These are phyloP conservation scores for Lantana camara DNA, from an alignment of 257 asterid genomes.

Conservation along the genomic window DNA sequence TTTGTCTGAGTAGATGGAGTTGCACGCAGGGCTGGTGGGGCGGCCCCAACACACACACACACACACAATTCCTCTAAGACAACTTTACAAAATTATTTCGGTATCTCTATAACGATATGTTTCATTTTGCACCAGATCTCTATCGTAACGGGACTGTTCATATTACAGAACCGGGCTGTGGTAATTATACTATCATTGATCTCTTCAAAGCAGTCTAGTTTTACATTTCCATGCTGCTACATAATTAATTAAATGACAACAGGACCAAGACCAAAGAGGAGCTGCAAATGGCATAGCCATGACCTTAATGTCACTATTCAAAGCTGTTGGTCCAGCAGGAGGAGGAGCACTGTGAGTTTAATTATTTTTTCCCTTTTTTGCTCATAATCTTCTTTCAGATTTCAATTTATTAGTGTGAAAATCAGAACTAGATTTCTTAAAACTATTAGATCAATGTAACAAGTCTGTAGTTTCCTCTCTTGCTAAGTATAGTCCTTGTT, in stretches of 20 bases:
- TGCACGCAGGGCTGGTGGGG: too few species aligned
- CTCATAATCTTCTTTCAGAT: neutral
- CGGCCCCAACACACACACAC: too few species aligned
- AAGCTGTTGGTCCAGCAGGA: constrained; percentile 76
- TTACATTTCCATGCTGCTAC: neutral
- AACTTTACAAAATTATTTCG: too few species aligned
- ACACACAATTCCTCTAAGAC: too few species aligned
- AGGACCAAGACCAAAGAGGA: constrained; percentile 87
- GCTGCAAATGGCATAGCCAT: constrained; percentile 88
- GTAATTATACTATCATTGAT: constrained; percentile 39
- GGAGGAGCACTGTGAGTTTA: constrained; percentile 74
- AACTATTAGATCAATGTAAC: neutral
- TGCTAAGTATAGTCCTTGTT: constrained; percentile 20
- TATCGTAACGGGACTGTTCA: constrained; percentile 69
- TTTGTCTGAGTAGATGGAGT: too few species aligned
- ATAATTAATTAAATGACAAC: constrained; percentile 14
- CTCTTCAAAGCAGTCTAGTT: neutral
- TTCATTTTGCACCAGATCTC: constrained; percentile 53
- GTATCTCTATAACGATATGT: neutral
- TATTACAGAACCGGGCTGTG: constrained; percentile 86
- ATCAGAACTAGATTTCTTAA: neutral
- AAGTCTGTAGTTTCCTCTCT: neutral
- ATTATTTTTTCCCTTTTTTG: too few species aligned
- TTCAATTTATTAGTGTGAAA: neutral
- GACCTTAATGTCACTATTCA: constrained; percentile 72